Percentiles rank a stretch among this genome's conserved stretches.
These are phyloP conservation scores for Leccinum variicolor DNA, from an alignment of 768 basidiomycete species.

Conservation along the genomic window DNA sequence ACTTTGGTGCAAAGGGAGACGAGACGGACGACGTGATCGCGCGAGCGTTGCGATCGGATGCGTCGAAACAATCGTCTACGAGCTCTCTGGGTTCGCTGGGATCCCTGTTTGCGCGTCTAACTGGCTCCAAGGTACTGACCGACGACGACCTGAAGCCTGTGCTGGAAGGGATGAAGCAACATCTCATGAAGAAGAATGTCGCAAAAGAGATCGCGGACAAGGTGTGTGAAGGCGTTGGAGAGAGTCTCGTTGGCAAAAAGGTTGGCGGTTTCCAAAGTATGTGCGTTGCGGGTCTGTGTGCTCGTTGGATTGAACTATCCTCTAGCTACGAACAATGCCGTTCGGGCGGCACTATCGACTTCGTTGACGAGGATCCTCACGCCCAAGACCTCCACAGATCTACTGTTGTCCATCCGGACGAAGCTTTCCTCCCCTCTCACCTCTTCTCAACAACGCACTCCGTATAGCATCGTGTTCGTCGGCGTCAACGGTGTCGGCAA, in stretches of 20 bases:
- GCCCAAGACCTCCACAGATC: constrained; percentile 95
- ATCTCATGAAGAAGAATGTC: constrained; percentile 98
- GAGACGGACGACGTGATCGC: constrained; percentile 55
- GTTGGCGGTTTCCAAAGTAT: constrained; percentile 86
- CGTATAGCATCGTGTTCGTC: constrained; percentile 94
- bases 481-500: constrained; percentile 99
- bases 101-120: constrained; percentile 79
- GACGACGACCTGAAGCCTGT: constrained; percentile 85
- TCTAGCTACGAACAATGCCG: constrained; percentile 79
- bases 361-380: constrained; percentile 93
- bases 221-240: constrained; percentile 92
- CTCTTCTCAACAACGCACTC: constrained; percentile 73
- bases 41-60: constrained; percentile 49
- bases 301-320: constrained; percentile 5
- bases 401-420: constrained; percentile 87
- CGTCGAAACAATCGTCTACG: constrained; percentile 33
- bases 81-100: constrained; percentile 64
- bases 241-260: constrained; percentile 85
- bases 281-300: constrained; percentile 17
- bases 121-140: constrained; percentile 79
- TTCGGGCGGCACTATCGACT: constrained; percentile 76
- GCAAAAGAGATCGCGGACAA: constrained; percentile 94
- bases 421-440: constrained; percentile 75
- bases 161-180: constrained; percentile 92
- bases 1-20: constrained; percentile 52